Evolutionary conservation across 495 filamentous ascomycete species (phyloP), one percentile per base, ranked within the genome.

Genomic region (Hyaloscypha hepaticicola): DNA sequence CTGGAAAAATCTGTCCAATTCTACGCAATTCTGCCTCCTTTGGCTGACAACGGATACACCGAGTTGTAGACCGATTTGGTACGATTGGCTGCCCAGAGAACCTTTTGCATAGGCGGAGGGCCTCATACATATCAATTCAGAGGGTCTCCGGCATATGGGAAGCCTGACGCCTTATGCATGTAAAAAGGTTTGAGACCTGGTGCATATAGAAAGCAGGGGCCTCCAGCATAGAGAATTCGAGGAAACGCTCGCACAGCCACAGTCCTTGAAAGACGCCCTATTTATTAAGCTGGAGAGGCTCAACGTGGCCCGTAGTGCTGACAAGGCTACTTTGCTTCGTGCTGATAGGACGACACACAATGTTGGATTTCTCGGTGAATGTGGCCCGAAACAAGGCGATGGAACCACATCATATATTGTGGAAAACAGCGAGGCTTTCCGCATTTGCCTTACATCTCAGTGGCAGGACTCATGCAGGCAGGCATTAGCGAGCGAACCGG

Each of bases 1-100:
- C 50, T 24, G n/a, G 21, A 52, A 52, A 11, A 24, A 2, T 34
- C 2, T 52, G 50, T 24, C 22, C 50, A 25, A 24, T 52, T 24
- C 26, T 52, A 52, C 48, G 50, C 50, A 52, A 25, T 52, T 52
- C 50, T 52, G 50, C 50, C 50, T 52, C 21, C 50, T 52, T 52
- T 52, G 3, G 48, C n/a, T 52, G 50, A 14, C 26, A 14, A 24
- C 50, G 50, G 14, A 52, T 9, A 52, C 14, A 52, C 50, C n/a
- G 50, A 52, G 50, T 52, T 24, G 50, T 52, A 14, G 50, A 24
- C 50, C 6, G 50, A 52, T 52, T 52, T 52, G n/a, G 50, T 52
- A 52, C 50, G 14, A 52, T 52, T 52, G 50, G 50, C 26, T 3
- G 50, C 6, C 26, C 50, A 52, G 50, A 52, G 50, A 41, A 25